phyloP scores from a whole-genome alignment of 2,329 filamentous ascomycete species.

The Thielaviopsis populi region DNA sequence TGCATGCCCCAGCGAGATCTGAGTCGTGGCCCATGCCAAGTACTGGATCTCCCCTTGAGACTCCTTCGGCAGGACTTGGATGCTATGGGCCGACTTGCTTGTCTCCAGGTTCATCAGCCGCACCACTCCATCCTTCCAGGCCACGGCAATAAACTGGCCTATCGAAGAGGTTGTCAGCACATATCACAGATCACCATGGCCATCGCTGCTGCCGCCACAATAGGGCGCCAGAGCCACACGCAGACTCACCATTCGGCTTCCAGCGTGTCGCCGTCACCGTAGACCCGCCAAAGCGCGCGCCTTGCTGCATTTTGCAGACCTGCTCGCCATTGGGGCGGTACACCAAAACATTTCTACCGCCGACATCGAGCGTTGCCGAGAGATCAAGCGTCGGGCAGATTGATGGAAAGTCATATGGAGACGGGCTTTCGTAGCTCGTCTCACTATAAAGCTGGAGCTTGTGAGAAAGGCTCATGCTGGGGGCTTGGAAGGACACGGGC shows the following conservation, averaged over 20 bases:
- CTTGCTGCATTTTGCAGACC: conserved; percentile 38
- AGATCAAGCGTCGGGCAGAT: conserved; percentile 81
- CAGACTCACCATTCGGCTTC: conserved; percentile 50
- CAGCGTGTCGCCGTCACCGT: conserved; percentile 37
- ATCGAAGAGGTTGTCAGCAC: not conserved
- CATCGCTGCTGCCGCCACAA: not conserved
- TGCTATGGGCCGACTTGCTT: conserved; percentile 65
- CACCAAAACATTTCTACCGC: conserved; percentile 54
- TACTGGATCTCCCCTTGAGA: conserved; percentile 15
- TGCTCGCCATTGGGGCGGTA: conserved; percentile 64
- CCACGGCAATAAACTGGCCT: conserved; percentile 64
- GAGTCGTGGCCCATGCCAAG: conserved; percentile 13
- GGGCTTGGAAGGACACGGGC: not conserved
- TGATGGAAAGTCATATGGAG: conserved; percentile 44
- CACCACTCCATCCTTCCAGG: conserved; percentile 67
- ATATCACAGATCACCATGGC: not conserved
- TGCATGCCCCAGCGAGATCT: conserved; percentile 5
- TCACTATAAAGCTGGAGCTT: conserved; percentile 38
- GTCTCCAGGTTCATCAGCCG: conserved; percentile 66
- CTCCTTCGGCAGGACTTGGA: conserved; percentile 32
- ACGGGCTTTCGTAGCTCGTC: conserved; percentile 40
- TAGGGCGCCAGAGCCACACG: not conserved
- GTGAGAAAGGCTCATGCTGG: conserved; percentile 20
- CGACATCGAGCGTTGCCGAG: conserved; percentile 52
- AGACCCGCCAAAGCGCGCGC: conserved; percentile 29